Evolutionary conservation across 495 filamentous ascomycete species (phyloP).

Genomic region (Talaromyces nanjingensis): DNA sequence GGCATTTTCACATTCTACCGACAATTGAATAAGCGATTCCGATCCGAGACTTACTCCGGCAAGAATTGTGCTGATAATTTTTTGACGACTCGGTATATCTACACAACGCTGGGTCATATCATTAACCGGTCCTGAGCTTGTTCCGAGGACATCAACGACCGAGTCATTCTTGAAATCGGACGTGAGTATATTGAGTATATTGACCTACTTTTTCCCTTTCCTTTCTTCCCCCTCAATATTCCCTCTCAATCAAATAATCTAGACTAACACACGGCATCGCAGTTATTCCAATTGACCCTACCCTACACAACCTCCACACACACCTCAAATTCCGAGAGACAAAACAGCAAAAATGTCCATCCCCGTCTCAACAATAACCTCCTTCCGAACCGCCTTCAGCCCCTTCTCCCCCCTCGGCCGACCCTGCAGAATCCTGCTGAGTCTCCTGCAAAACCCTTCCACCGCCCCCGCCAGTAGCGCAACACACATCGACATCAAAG

Average conservation of each 20-base stretch:
- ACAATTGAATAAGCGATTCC: neutral
- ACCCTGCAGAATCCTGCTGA: slow-evolving; percentile 79
- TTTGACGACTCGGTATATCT: neutral
- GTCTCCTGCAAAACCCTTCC: slow-evolving; percentile 54
- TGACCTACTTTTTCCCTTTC: no score
- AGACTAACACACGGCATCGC: no score
- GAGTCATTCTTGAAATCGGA: neutral
- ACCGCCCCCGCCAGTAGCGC: slow-evolving; percentile 65
- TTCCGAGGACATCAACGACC: neutral
- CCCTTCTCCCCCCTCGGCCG: slow-evolving; percentile 74
- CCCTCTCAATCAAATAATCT: neutral
- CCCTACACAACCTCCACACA: no score
- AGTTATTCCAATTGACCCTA: no score
- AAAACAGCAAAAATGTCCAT: slow-evolving; percentile 62
- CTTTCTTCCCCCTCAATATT: no score
- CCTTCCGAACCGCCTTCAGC: slow-evolving; percentile 80
- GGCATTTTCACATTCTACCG: neutral
- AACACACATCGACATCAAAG: slow-evolving; percentile 72
- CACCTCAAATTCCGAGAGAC: no score
- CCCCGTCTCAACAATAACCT: slow-evolving; percentile 55
- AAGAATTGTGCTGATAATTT: neutral
- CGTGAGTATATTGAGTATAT: no score
- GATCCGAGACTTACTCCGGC: neutral
- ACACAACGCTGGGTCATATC: neutral
- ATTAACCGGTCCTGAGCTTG: neutral